Evolutionary conservation across 2,329 filamentous ascomycete genomes (phyloP), one percentile per base, ranked within the genome.

Genomic region (Botryotinia calthae): DNA sequence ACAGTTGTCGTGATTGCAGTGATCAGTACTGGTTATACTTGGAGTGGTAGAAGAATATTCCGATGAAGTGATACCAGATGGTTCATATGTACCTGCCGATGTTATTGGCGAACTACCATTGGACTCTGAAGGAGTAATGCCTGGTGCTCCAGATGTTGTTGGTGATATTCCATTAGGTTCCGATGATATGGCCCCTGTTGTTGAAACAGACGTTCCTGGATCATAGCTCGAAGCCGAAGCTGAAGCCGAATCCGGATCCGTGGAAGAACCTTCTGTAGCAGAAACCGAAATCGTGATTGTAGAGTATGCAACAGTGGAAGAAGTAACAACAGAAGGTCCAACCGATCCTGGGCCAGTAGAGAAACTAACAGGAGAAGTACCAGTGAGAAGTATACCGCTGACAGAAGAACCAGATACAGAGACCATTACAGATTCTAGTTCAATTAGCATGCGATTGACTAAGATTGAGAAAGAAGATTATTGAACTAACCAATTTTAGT

Each of bases 1-100:
- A 58, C 78, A 79, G 54, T 79, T 79, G 58, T 79, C 73, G 16
- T 75, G 76, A 54, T 78, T 71, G 34, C 78, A 79, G 25, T 76
- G 72, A 16, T 68, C 54, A 12, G 71, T n/a, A 59, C 61, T 34
- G 4, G 72, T 40, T 34, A 69, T 63, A 34, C 73, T 74, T 14
- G 73, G n/a, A 12, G 40, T 20, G 9, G 71, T 14, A 54, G 51
- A 34, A 56, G 65, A 56, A 20, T 56, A 42, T 18, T 22, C 25
- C 6, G 44, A 37, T 18, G 71, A 64, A n/a, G 37, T 51, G 28
- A 67, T 72, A 73, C 51, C 42, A 58, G 51, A 66, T 46, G 68
- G 62, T 31, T 48, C 63, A 42, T 51, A 34, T 42, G 40, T 61
- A 16, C 46, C n/a, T 61, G 18, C n/a, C 56, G 61, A 58, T 44